Conservation (phyloP, 2,329 filamentous ascomycete genomes). For the Lasiodiplodia theobromae region DNA sequence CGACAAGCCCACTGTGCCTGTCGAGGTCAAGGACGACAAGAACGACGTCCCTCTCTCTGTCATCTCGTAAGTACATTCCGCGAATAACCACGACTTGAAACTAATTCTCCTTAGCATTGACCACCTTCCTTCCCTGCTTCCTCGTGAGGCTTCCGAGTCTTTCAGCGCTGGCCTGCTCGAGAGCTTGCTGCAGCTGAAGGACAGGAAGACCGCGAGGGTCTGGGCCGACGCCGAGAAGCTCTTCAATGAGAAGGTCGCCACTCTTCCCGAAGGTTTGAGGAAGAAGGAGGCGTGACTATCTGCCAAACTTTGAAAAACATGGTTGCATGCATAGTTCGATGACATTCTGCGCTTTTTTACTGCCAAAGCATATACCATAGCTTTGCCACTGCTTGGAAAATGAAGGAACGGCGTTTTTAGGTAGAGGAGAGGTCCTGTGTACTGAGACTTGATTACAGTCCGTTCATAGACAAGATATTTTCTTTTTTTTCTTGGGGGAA, state of each 20-base stretch:
- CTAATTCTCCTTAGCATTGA: constrained; percentile 38
- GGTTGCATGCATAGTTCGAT: constrained; percentile 1
- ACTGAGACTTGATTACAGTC: constrained; percentile 1
- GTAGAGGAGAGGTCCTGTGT: constrained; percentile 2
- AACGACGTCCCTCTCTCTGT: constrained; percentile 66
- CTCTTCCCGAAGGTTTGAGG: constrained; percentile 61
- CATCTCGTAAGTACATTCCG: constrained; percentile 71
- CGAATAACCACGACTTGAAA: not conserved
- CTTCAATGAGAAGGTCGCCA: constrained; percentile 81
- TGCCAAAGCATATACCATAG: not conserved
- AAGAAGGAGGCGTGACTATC: constrained; percentile 58
- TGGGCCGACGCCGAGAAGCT: constrained; percentile 86
- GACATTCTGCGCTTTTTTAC: not conserved
- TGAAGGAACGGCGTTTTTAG: constrained; percentile 7
- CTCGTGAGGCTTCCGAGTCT: constrained; percentile 84
- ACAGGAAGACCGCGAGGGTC: constrained; percentile 75
- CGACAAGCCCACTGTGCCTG: constrained; percentile 81
- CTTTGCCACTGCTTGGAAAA: constrained; percentile 1
- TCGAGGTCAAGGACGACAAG: constrained; percentile 66
- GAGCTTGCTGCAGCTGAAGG: constrained; percentile 77
- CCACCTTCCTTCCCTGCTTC: constrained; percentile 67
- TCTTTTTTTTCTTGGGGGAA: constrained; percentile 11
- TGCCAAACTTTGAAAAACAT: not conserved
- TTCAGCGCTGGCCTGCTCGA: constrained; percentile 83
- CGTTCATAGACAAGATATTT: constrained; percentile 11